Evolutionary conservation across 2,329 filamentous ascomycete species (phyloP).

Genomic region (Allantophomopsis cytisporea): DNA sequence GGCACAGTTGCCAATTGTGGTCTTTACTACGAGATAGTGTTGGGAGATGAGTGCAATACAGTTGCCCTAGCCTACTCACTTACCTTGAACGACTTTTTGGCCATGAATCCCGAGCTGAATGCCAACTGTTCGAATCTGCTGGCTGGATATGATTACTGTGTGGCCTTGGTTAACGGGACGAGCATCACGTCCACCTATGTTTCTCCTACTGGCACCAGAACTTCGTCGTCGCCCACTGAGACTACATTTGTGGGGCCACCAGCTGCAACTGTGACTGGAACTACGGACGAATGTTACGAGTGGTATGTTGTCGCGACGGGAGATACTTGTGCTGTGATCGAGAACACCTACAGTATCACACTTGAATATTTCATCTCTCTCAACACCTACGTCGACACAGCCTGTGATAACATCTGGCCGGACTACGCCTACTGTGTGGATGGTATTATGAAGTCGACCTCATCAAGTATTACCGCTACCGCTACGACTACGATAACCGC

Average conservation of each 20-base stretch:
- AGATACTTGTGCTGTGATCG: neutral
- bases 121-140: neutral
- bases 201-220: too few relatives aligned
- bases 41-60: neutral
- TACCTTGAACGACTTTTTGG: slow-evolving; percentile 2
- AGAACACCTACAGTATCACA: slow-evolving; percentile 3
- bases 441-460: too few relatives aligned
- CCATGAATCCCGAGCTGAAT: neutral
- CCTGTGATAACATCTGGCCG: neutral
- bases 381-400: neutral
- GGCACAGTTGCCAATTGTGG: neutral
- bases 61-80: slow-evolving; percentile 3
- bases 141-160: neutral
- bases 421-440: neutral
- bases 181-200: too few relatives aligned
- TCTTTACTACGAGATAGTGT: neutral
- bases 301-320: neutral
- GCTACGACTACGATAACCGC: neutral
- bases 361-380: slow-evolving; percentile 2
- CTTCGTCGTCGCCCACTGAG: too few relatives aligned
- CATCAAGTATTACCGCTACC: neutral
- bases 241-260: too few relatives aligned
- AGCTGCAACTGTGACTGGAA: neutral
- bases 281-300: neutral
- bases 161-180: too few relatives aligned